These are phyloP conservation scores for Suillus tomentosus DNA, from an alignment of 768 basidiomycete genomes.

Conservation along the genomic window DNA sequence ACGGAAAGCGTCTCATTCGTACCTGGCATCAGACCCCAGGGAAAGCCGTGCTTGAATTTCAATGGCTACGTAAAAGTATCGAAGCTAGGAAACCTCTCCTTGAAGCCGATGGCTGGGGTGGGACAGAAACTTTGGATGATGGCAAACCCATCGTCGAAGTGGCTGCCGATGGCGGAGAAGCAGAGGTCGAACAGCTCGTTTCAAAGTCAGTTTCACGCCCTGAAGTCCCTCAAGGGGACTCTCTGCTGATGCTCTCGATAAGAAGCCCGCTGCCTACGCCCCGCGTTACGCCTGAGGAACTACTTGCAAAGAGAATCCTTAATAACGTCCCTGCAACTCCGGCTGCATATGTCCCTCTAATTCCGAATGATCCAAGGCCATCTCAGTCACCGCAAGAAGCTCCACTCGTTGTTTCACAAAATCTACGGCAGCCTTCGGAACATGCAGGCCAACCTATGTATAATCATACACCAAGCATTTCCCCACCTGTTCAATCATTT, in stretches of 20 bases:
- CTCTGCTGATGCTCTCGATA: slow-evolving; percentile 28
- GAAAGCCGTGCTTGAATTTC: slow-evolving; percentile 52
- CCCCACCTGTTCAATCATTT: neutral
- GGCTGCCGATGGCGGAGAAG: slow-evolving; percentile 38
- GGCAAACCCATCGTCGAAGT: slow-evolving; percentile 33
- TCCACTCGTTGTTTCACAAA: slow-evolving; percentile 5
- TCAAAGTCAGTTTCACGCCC: slow-evolving; percentile 45
- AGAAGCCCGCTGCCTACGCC: slow-evolving; percentile 68
- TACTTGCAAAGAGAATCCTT: slow-evolving; percentile 17
- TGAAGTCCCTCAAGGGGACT: slow-evolving; percentile 13
- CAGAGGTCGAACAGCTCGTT: slow-evolving; percentile 38
- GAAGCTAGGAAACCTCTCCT: slow-evolving; percentile 45
- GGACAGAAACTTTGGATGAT: slow-evolving; percentile 34
- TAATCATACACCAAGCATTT: slow-evolving; percentile 12
- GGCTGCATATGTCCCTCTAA: slow-evolving; percentile 1
- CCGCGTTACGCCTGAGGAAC: slow-evolving; percentile 52
- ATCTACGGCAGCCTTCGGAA: slow-evolving; percentile 8
- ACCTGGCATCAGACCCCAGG: slow-evolving; percentile 54
- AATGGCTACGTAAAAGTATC: slow-evolving; percentile 54
- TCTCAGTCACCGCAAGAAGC: slow-evolving; percentile 1
- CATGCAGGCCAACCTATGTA: neutral
- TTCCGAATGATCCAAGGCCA: slow-evolving; percentile 5
- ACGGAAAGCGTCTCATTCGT: slow-evolving; percentile 57
- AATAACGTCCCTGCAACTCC: slow-evolving; percentile 10
- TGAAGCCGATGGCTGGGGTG: slow-evolving; percentile 56